Evolutionary conservation across 257 asterid genomes (phyloP), one percentile per base, ranked within the genome.

Genomic region (Pogostemon cablin): DNA sequence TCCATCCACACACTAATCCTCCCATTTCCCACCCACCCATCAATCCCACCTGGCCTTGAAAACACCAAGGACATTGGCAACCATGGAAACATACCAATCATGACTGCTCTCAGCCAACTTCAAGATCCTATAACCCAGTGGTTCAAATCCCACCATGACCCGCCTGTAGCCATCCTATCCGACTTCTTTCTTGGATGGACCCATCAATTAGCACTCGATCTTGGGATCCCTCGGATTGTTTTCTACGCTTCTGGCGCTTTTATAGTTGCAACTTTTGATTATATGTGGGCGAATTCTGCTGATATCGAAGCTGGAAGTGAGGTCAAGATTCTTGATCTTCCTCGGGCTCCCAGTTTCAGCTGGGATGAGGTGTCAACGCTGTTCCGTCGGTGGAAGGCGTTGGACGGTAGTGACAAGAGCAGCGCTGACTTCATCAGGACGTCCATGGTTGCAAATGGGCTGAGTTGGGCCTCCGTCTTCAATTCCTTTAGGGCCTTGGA

Each of bases 181-280:
- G 96, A 89, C 60, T 87, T 85, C 74, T 87, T 92, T 11, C 92
- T 89, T 7, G 96, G 96, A 0, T 92, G 96, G 98, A 86, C 92
- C 1, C 76, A 80, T 5, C 56, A 71, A 42, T 6, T 92, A 70
- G 90, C 96, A 4, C 38, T 64, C 1, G 35, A 75, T 48, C 64
- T 89, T 9, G 81, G 84, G 20, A 72, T 92, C 4, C 90, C 87
- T 0, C 78, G 96, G 11, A 71, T 92, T 48, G 82, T 48, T 1
- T 92, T 85, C 78, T 85, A 81, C 76, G 0, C 65, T 5, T n/a
- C 63, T 0, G 88, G 78, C n/a, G 79, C 84, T 0, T 81, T 89
- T 12, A 34, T 69, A 3, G 32, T 63, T 15, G 72, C 83, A 11
- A 6, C 65, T 0, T 7, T 84, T 0, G 5, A 71, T 9, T 41